phyloP scores from a whole-genome alignment of 2,329 filamentous ascomycete genomes.

The Colletotrichum lindemuthianum region DNA sequence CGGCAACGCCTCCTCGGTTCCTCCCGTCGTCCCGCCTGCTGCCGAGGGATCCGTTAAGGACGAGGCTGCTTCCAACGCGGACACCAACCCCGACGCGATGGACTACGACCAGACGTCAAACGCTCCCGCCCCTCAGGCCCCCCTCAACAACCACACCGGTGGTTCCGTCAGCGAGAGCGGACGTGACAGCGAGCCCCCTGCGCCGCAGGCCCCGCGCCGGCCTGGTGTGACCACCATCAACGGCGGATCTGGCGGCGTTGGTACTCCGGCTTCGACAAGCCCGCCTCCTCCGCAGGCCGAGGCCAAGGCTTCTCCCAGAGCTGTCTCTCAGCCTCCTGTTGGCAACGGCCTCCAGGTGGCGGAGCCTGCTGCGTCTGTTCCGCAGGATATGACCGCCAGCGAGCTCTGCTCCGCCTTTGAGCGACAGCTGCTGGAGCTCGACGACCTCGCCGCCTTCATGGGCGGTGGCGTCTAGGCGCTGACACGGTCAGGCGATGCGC shows the following conservation, averaged over 20 bases:
- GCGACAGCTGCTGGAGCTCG: conserved; percentile 67
- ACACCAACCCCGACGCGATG: conserved; percentile 66
- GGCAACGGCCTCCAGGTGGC: conserved; percentile 39
- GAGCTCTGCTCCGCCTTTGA: conserved; percentile 69
- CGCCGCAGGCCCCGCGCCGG: conserved; percentile 55
- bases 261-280: conserved; percentile 59
- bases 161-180: conserved; percentile 50
- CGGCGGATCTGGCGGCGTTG: conserved; percentile 60
- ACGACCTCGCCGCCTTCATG: conserved; percentile 71
- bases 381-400: conserved; percentile 64
- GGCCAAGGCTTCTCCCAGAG: conserved; percentile 49
- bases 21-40: conserved; percentile 42
- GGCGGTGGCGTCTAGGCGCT: conserved; percentile 63
- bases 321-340: conserved; percentile 22
- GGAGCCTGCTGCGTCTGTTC: conserved; percentile 39
- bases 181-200: conserved; percentile 64
- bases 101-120: conserved; percentile 63
- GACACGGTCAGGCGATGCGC: no score
- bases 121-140: conserved; percentile 45
- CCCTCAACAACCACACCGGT: conserved; percentile 27
- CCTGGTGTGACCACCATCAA: conserved; percentile 69
- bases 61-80: conserved; percentile 63
- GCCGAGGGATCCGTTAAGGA: conserved; percentile 60
- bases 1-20: conserved; percentile 44
- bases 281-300: conserved; percentile 48